phyloP scores from a whole-genome alignment of 2,329 filamentous ascomycete species.

The Rhinocladiella mackenziei region DNA sequence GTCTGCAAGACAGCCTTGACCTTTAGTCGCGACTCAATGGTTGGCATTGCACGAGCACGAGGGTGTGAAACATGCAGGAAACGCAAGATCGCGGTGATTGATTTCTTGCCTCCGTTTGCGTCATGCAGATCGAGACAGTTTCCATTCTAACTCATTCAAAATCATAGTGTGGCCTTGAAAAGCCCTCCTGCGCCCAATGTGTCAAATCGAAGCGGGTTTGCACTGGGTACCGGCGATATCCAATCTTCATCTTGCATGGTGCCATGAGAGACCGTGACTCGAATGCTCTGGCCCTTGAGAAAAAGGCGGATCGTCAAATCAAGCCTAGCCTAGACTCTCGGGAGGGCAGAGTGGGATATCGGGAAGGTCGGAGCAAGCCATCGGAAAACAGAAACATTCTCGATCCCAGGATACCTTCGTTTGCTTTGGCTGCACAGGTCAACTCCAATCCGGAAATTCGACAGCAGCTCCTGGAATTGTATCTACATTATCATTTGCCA shows the following conservation, averaged over 20 bases:
- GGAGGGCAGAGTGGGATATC: no score
- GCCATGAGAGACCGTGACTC: background rate
- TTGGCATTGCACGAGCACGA: slow-evolving; percentile 31
- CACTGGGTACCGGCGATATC: slow-evolving; percentile 32
- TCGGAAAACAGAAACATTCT: no score
- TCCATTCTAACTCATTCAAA: background rate
- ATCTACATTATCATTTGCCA: slow-evolving; percentile 29
- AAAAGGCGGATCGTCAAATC: background rate
- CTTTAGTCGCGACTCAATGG: slow-evolving; percentile 22
- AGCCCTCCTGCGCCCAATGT: slow-evolving; percentile 33
- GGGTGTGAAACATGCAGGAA: slow-evolving; percentile 32
- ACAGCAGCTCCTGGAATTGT: slow-evolving; percentile 32
- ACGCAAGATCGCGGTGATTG: slow-evolving; percentile 30
- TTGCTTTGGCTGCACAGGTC: slow-evolving; percentile 7
- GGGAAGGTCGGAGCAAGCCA: no score
- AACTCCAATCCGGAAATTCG: slow-evolving; percentile 24
- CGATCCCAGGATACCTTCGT: no score
- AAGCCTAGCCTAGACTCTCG: no score
- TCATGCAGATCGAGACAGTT: background rate
- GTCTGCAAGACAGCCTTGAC: background rate
- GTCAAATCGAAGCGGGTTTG: slow-evolving; percentile 33
- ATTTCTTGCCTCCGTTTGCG: background rate
- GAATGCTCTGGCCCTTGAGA: background rate
- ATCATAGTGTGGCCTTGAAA: slow-evolving; percentile 34
- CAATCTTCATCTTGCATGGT: slow-evolving; percentile 31